Percentiles rank a stretch among this genome's conserved stretches.
phyloP scores from a whole-genome alignment of 495 filamentous ascomycete species.

The Pseudoneurospora amorphoporcata region DNA sequence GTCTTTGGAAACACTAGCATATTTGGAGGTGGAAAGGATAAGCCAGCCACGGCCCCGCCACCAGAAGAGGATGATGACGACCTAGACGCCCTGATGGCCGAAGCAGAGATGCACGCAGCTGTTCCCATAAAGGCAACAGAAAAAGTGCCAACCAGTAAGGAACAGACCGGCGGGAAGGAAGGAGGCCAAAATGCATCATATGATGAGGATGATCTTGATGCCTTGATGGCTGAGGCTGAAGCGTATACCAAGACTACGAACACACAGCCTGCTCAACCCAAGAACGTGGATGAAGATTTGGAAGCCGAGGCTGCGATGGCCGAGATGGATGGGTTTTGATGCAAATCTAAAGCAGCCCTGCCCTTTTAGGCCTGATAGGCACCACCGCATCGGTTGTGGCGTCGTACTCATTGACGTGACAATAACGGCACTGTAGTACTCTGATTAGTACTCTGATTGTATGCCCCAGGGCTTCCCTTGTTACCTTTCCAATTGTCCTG shows the following conservation, averaged over 20 bases:
- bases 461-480: not conserved
- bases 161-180: slow-evolving; percentile 1
- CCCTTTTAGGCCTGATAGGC: not conserved
- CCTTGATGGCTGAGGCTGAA: slow-evolving; percentile 15
- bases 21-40: slow-evolving; percentile 13
- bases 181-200: not conserved
- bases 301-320: slow-evolving; percentile 59
- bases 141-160: not conserved
- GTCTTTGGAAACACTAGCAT: slow-evolving; percentile 2
- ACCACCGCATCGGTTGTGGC: not conserved
- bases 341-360: slow-evolving; percentile 4
- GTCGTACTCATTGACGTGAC: not conserved
- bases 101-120: slow-evolving; percentile 21
- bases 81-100: slow-evolving; percentile 39
- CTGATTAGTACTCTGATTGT: not conserved
- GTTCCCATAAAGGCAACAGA: not conserved
- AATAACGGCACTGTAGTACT: not conserved
- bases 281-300: slow-evolving; percentile 21
- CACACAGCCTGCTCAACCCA: not conserved
- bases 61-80: slow-evolving; percentile 14
- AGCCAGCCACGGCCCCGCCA: not conserved
- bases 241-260: not conserved
- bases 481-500: not conserved
- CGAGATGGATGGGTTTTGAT: slow-evolving; percentile 54
- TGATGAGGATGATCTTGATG: slow-evolving; percentile 14